phyloP scores from a whole-genome alignment of 805 yeast genomes.

The Ogataea degrootiae region DNA sequence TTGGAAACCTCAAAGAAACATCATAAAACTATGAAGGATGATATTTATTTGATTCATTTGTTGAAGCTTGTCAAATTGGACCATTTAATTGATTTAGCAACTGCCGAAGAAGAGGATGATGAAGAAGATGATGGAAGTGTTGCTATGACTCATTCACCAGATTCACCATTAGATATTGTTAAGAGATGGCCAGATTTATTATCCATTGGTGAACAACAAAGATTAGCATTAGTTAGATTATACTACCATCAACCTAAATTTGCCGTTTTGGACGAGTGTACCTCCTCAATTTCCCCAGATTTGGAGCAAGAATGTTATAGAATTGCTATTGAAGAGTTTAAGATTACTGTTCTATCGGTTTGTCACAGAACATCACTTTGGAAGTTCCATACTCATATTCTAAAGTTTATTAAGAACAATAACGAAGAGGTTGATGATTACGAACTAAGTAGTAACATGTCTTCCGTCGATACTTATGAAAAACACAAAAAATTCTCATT shows the following conservation, averaged over 20 bases:
- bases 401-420: constrained; percentile 49
- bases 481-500: neutral
- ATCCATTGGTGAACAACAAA: constrained; percentile 87
- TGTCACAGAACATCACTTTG: constrained; percentile 90
- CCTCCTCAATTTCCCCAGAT: constrained; percentile 87
- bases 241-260: constrained; percentile 88
- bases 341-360: constrained; percentile 81
- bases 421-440: neutral
- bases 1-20: constrained; percentile 26
- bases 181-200: constrained; percentile 87
- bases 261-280: constrained; percentile 94
- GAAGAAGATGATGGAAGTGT: constrained; percentile 5
- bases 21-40: constrained; percentile 31
- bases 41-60: constrained; percentile 48
- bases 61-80: constrained; percentile 55
- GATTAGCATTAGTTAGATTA: constrained; percentile 88
- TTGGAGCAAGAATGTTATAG: constrained; percentile 87
- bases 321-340: constrained; percentile 66
- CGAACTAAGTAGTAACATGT: neutral
- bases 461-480: neutral
- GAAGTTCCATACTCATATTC: constrained; percentile 81
- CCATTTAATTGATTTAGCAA: constrained; percentile 43
- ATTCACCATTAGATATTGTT: constrained; percentile 57
- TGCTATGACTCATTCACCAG: constrained; percentile 9
- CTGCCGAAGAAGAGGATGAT: constrained; percentile 21